Base-by-base conservation (phyloP, 108 stramenopile species). In the Cylindrotheca fusiformis region DNA sequence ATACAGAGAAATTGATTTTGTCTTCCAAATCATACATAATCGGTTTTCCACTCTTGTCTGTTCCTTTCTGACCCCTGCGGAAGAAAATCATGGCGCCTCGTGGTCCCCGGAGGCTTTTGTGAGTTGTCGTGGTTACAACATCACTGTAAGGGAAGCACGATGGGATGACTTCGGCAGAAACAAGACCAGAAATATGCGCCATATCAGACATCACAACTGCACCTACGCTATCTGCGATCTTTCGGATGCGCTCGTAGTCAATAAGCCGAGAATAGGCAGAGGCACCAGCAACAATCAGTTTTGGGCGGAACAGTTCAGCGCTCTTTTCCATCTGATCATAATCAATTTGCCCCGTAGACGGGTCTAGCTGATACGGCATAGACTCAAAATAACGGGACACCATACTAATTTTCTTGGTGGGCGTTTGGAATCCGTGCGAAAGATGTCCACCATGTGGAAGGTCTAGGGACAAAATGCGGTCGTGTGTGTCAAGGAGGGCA, bases 61-160 rank as follows among this genome's bases (percentile, higher is more conserved):
- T 81, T 49, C 86, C 87, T 55, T 75, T 81, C 56, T 81, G 87
- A 36, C 92, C 92, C 76, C 90, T 94, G 53, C 99, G 81, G 83
- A 85, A 99, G 69, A 99, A 99, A 74, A 99, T 99, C 97, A 99
- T 98, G 55, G 98, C 99, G 21, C 98, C 98, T 53, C 99, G 90
- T 19, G 99, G 99, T 41, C 99, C 99, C n/a, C 99, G 87, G 20
- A 99, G 84, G 58, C 88, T 91, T 79, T 99, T 99, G 91, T 99
- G 99, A 12, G 98, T 99, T 32, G 99, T 99, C 21, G 99, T 99
- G 30, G 98, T 99, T 18, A 99, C 99, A 36, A 99, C 96, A 83
- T 99, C 99, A n/a, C 96, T 82, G 67, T 82, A 86, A 3, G 93
- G 94, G 60, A 99, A 99, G 77, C 97, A 98, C 14, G 90, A 89